Base-by-base conservation (phyloP, 208 protist genomes). In the Blechomonas ayalai region DNA sequence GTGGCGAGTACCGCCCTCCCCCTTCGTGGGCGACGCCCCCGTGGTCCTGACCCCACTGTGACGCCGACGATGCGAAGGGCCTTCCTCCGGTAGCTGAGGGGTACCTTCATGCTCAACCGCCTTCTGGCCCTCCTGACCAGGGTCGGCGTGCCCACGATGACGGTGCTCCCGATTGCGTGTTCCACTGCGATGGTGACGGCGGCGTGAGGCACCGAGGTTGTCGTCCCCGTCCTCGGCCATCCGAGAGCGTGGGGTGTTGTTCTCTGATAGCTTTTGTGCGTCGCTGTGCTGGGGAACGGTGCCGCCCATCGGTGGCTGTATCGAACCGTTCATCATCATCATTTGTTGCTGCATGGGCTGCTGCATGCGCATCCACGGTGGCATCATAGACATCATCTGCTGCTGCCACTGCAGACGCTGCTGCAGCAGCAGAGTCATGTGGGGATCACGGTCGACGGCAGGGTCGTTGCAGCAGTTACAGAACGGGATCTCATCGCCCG, bases 401-500 rank as follows among this genome's bases (percentile, higher is more conserved):
- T 57, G 57, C 44, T 68, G 54, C 69, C 59, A 80, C 50, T 62
- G 52, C 43, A 52, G 24, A 28, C 67, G 66, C 42, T 71, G 42
- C 33, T 68, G 65, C 25, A 75, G 67, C 25, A 84, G 65, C 24
- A 37, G 19, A 32, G 77, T 65, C 74, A 87, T 82, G n/a, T 40
- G 63, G 0, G 82, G 82, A 32, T 91, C 82, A 19, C 56, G 52
- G 38, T 87, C 78, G 3, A 83, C 61, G 19, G 47, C 67, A 5
- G 67, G 67, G 41, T 87, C 72, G 12, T 71, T 63, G 41, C 63
- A 49, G 12, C 34, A 32, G 7, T 65, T 33, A 44, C 68, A 60
- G 41, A 82, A 80, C 25, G 80, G 74, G 15, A 18, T 31, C 13
- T 67, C 50, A 15, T 49, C 61, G 31, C 73, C 79, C 0, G 79